phyloP scores from a whole-genome alignment of 768 basidiomycete genomes.

The Russula lepida region DNA sequence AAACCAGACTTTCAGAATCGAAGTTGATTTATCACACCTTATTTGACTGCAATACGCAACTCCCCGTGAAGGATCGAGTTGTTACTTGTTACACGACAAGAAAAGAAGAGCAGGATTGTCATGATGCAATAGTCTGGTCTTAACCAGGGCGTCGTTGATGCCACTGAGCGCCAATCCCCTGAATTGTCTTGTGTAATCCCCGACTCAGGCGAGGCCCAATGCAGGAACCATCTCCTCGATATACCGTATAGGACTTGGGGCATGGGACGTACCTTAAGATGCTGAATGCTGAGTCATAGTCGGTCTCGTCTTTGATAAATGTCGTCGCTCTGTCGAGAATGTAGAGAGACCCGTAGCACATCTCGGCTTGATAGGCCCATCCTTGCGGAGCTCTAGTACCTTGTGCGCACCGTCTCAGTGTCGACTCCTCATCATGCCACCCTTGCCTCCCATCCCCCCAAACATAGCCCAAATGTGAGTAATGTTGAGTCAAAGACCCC shows the following conservation, averaged over 20 bases:
- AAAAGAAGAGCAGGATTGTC: too few species aligned
- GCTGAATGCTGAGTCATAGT: not conserved
- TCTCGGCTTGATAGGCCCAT: not conserved
- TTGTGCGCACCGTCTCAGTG: not conserved
- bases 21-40: too few species aligned
- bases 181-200: not conserved
- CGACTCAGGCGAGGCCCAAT: not conserved
- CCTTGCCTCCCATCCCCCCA: not conserved
- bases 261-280: not conserved
- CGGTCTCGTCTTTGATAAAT: not conserved
- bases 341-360: not conserved
- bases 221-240: not conserved
- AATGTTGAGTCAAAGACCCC: not conserved
- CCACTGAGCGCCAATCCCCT: not conserved
- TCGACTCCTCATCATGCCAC: not conserved
- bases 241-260: not conserved
- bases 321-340: not conserved
- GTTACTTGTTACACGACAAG: too few species aligned
- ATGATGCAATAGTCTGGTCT: too few species aligned
- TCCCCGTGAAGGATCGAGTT: too few species aligned
- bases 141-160: too few species aligned
- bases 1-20: not conserved
- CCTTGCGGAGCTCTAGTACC: not conserved
- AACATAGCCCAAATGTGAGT: not conserved
- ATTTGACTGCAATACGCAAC: too few species aligned